Percentiles rank a stretch among this genome's conserved stretches.
phyloP scores from a whole-genome alignment of 306 rosid species.

The Casuarina cunninghamiana region DNA sequence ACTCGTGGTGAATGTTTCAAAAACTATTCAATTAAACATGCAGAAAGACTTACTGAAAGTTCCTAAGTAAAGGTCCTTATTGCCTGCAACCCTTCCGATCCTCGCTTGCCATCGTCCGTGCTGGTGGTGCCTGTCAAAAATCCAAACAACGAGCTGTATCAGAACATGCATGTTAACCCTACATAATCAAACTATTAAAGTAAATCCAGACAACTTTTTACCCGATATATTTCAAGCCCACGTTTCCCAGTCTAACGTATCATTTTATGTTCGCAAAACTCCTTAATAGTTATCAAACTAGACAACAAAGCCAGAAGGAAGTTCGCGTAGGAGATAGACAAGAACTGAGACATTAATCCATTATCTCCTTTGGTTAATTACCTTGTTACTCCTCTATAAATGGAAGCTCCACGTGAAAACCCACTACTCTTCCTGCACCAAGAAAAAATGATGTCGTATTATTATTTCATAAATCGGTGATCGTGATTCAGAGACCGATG shows the following conservation, averaged over 20 bases:
- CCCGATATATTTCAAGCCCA: background rate
- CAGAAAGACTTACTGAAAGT: constrained; percentile 67
- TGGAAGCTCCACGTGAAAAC: constrained; percentile 94
- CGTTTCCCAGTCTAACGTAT: background rate
- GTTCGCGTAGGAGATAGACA: too few species aligned
- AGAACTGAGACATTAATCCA: background rate
- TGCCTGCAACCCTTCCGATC: constrained; percentile 95
- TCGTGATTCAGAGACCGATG: background rate
- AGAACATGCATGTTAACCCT: background rate
- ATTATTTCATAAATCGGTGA: background rate
- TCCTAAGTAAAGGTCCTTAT: constrained; percentile 88
- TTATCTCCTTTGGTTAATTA: constrained; percentile 27
- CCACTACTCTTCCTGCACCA: constrained; percentile 89
- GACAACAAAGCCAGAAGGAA: too few species aligned
- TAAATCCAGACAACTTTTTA: too few species aligned
- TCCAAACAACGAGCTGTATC: background rate
- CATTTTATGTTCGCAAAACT: background rate
- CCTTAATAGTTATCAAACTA: too few species aligned
- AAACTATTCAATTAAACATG: background rate
- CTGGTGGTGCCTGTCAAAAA: constrained; percentile 74
- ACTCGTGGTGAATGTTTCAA: too few species aligned
- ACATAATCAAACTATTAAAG: background rate
- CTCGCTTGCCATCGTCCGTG: constrained; percentile 99
- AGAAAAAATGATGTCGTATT: background rate
- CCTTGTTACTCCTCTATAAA: constrained; percentile 96